Evolutionary conservation across 2,329 filamentous ascomycete species (phyloP), one percentile per base, ranked within the genome.

Genomic region (Colletotrichum sp.): DNA sequence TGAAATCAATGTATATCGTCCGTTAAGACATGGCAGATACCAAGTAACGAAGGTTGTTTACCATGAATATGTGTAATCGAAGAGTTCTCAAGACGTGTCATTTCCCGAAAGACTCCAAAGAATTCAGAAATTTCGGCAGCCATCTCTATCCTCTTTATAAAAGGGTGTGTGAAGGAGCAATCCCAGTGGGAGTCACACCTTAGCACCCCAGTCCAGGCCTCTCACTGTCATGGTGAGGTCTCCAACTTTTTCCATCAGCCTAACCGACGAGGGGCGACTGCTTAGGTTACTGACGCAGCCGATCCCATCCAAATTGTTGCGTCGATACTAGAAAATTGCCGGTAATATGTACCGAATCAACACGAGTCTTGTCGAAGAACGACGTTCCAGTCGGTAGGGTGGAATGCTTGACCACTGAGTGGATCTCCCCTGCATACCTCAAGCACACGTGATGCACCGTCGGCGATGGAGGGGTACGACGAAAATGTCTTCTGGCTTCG

Each of bases 141-240:
- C 19, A 44, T 8, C 19, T 0, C 39, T n/a, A n/a, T 1, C 11
- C 8, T 19, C 5, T n/a, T 44, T n/a, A 0, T 44, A 19, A 44
- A 44, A 6, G 19, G 1, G 39, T 44, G 39, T 44, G 39, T 19
- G 39, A 44, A 19, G 1, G 19, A 44, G 39, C 19, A n/a, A 44
- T 1, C 39, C 39, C 0, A 44, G 16, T 1, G 19, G 8, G 19
- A 44, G 39, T 6, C 39, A n/a, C 39, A 6, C 16, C 36, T 1
- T 3, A 2, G 36, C 0, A 44, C n/a, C 39, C 11, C 2, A 44
- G 19, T 2, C 19, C 16, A 44, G 39, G 2, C 39, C 39, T 44
- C 16, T n/a, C 39, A 2, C 16, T 44, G 3, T 1, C 2, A 11
- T n/a, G 39, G 8, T 44, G 0, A 44, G 6, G 8, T 44, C 0